Base-by-base conservation (phyloP, 1,139 yeast genomes). In the Taiozyma sp. region DNA sequence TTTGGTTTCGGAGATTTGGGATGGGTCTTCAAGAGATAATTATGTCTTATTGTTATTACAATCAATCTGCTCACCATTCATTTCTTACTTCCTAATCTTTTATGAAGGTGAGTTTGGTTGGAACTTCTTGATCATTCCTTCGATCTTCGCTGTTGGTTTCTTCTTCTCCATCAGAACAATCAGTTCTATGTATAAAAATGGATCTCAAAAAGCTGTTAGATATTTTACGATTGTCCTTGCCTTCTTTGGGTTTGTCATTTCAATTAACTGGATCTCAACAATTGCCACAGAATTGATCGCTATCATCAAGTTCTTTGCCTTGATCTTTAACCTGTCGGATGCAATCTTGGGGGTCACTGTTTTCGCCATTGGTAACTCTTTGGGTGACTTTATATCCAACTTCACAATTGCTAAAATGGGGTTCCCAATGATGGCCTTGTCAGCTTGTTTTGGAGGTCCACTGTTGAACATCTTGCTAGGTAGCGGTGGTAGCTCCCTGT, bases 361-460 rank as follows among this genome's bases (percentile, higher is more conserved):
- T 0, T 91, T 92, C 71, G 97, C 98, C 0, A 72, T 92, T 58
- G 99, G 99, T 8, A 93, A 92, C 65, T 91, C 97, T 0, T 71
- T 90, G 6, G 97, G 97, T 7, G 99, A 93, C 62, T 74, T 92
- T 49, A 83, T 92, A 2, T 87, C 97, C 0, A 91, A 93, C 62
- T 73, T 86, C 48, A 87, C 96, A 0, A 83, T 93, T 48, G 93
- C 97, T 0, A 75, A 73, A 55, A 81, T 89, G 82, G 97, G 97
- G 0, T 85, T 84, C 72, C 92, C 97, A 0, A 78, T 87, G 55
- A 89, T 92, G 93, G 97, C 98, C 0, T 75, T 93, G 43, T 87
- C 96, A 14, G 97, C 98, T 0, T 92, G 97, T 64, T 88, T 91
- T 67, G 98, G 97, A 1, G 95, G 97, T 1, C 98, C 98, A 0